Evolutionary conservation across 179 eudicot genomes (phyloP).

Genomic region (Heliamphora pulchella): DNA sequence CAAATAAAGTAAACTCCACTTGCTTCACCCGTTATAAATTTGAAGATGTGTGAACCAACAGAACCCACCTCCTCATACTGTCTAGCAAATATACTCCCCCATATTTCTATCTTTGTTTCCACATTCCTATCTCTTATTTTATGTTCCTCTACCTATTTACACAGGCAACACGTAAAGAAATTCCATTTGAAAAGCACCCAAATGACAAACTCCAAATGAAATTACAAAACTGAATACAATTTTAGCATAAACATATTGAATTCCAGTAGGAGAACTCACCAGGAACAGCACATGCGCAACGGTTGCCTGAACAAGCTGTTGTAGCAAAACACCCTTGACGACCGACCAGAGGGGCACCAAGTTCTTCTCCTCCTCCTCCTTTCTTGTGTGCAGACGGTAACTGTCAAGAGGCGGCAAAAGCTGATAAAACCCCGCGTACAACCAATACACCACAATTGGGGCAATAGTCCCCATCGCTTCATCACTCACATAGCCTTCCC

Average conservation of each 20-base stretch:
- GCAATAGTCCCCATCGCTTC: conserved; percentile 48
- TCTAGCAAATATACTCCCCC: neutral
- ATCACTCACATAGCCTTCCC: conserved; percentile 50
- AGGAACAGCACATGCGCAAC: conserved; percentile 42
- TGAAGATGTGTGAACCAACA: neutral
- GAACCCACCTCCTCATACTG: neutral
- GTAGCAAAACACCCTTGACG: conserved; percentile 41
- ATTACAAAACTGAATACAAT: neutral
- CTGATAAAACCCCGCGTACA: conserved; percentile 51
- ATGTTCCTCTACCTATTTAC: neutral
- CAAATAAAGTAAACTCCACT: neutral
- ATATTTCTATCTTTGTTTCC: neutral
- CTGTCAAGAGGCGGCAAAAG: conserved; percentile 37
- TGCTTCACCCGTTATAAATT: neutral
- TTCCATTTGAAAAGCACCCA: neutral
- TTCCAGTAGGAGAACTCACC: conserved; percentile 22
- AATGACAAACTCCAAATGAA: neutral
- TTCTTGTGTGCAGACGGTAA: conserved; percentile 40
- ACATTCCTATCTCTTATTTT: neutral
- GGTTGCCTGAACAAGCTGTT: conserved; percentile 41
- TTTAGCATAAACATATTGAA: neutral
- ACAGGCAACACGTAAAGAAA: neutral
- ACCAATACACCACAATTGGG: conserved; percentile 46
- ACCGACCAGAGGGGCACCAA: conserved; percentile 31
- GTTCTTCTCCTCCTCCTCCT: conserved; percentile 41